Percentiles rank a stretch among this genome's conserved stretches.
Evolutionary conservation across 2,329 filamentous ascomycete genomes (phyloP).

Genomic region (Ophiostoma ips): DNA sequence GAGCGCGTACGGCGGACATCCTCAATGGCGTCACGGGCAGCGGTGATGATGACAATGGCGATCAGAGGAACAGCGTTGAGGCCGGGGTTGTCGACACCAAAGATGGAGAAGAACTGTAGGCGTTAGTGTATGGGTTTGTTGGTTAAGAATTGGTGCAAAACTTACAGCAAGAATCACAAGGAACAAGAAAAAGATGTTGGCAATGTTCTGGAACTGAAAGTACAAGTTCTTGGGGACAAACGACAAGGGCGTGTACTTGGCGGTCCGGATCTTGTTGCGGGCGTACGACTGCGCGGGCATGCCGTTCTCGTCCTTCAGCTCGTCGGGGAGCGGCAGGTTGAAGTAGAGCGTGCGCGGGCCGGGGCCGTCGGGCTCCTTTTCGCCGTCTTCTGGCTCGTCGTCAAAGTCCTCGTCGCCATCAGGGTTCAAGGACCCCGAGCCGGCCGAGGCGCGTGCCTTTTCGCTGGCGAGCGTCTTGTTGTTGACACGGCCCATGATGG

Average conservation of each 20-base stretch:
- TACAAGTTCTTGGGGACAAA: conserved; percentile 95
- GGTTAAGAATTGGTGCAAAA: conserved; percentile 18
- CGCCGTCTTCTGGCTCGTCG: conserved; percentile 25
- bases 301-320: conserved; percentile 69
- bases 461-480: conserved; percentile 50
- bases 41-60: conserved; percentile 76
- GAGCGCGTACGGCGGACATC: conserved; percentile 85
- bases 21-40: conserved; percentile 89
- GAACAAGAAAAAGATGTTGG: conserved; percentile 97
- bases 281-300: conserved; percentile 55
- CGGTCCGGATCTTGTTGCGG: conserved; percentile 93
- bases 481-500: conserved; percentile 64
- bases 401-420: conserved; percentile 20
- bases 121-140: too few species aligned
- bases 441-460: conserved; percentile 46
- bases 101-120: conserved; percentile 81
- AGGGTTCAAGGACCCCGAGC: conserved; percentile 19
- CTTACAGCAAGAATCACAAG: conserved; percentile 87
- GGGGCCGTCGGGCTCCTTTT: conserved; percentile 24
- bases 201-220: conserved; percentile 97
- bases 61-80: conserved; percentile 85
- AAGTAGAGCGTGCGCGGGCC: conserved; percentile 59
- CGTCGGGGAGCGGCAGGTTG: conserved; percentile 65
- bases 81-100: conserved; percentile 80
- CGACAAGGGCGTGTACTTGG: conserved; percentile 90